Evolutionary conservation across 2,329 filamentous ascomycete genomes (phyloP), one percentile per base, ranked within the genome.

Genomic region (Phaeoacremonium minimum): DNA sequence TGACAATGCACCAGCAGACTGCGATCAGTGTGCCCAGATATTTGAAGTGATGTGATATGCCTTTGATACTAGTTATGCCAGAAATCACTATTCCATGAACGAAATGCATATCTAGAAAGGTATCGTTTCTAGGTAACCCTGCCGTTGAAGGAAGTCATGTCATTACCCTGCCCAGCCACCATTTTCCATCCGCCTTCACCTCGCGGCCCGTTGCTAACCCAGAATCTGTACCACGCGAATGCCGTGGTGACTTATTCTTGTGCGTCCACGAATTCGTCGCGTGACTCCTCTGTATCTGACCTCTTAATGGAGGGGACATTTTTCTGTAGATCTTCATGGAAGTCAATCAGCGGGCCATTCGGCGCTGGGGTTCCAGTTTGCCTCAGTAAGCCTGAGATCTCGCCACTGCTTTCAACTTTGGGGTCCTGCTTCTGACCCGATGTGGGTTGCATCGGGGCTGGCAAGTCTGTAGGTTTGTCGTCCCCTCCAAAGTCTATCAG

Each of bases 401-500:
- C 64, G 15, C 43, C 32, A n/a, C 53, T 51, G 40, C 43, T 64
- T 43, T 19, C 37, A 30, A 37, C 18, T 15, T 41, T 22, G 18
- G 38, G 17, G 35, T 38, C n/a, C 15, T 38, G 20, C 28, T 6
- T 28, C 31, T 18, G 34, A 33, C 28, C 32, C 17, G 22, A 13
- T 18, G 32, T 28, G n/a, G 33, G 19, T 14, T 41, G 28, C 7
- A 42, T 28, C 4, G 46, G 37, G 18, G 19, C 40, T 15, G 29
- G 33, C 7, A 34, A 35, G 15, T 29, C 36, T 13, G 30, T 44
- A 15, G 17, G 43, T 8, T 19, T 45, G 30, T 68, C 60, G 36
- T 64, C 58, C 38, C 73, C 67, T 7, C 70, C 73, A 48, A 81
- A 73, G 46, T 84, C 71, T 43, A 83, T 79, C 32, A 83, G 61